Base-by-base conservation (phyloP, 495 filamentous ascomycete species). In the Podospora tetraspora region DNA sequence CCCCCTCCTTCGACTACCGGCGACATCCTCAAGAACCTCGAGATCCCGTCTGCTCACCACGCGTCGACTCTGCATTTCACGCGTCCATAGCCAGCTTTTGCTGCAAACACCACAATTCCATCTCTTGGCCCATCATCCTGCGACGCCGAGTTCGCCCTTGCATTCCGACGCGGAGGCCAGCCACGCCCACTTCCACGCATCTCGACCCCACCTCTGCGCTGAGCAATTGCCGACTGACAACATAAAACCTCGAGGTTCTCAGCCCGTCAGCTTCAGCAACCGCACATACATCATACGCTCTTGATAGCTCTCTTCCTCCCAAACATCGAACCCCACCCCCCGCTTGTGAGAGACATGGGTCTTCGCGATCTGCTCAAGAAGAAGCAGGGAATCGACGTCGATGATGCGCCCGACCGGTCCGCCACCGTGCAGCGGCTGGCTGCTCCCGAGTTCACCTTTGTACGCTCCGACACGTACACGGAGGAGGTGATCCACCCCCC, bases 401-500 rank as follows among this genome's bases (percentile, higher is more conserved):
- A 75, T 67, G 74, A 76, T 59, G 64, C 70, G 52, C 73, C 71
- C 69, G 76, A 77, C 69, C 73, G 43, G 4, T 52, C 71, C 68
- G 72, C 68, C 63, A 68, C 70, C 56, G 61, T 72, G 66, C 66
- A 71, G 64, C 76, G 69, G 68, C 80, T 74, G 12, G 74, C 70
- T 37, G 79, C 86, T 1, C 91, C 92, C 66, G 87, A 90, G 74
- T 91, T 97, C 80, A 93, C 84, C 67, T 91, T 98, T 82, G 84
- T 96, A 69, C 88, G 94, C 58, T 89, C 90, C 68, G 92, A 94
- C 75, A 96, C 94, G 13, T 82, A 88, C 65, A 88, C 88, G 2
- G 86, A 92, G 76, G 92, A 97, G 77, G 79, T 90, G 65, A 90
- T 96, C 75, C 79, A 80, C 34, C 89, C 91, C 21, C 89, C 92